Base-by-base conservation (phyloP, 2,329 filamentous ascomycete genomes). In the Claviceps fusiformis region DNA sequence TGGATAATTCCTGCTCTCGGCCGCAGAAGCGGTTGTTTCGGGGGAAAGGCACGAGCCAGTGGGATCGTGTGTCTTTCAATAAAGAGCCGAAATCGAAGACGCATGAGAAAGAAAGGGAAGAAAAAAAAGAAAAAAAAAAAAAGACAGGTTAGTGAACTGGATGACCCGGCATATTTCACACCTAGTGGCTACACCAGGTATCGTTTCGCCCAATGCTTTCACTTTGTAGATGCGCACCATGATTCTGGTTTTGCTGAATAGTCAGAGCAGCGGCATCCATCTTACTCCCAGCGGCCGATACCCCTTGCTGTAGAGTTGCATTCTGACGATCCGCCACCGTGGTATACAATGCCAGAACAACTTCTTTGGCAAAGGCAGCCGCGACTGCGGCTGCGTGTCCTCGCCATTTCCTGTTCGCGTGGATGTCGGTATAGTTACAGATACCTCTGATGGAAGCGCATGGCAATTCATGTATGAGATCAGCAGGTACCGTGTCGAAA, bases 391-490 rank as follows among this genome's bases (percentile, higher is more conserved):
- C 61, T 7, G 66, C 62, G 59, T 64, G 68, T 5, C 59, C 56
- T 48, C 67, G 66, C 66, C 64, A 69, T 1, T 53, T 35, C 8
- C 66, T 61, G 37, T 65, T 65, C 48, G 68, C 68, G 46, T 68
- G 65, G 0, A 63, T 62, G 49, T 70, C 68, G 0, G 67, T 61
- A 39, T 71, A 71, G 59, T 71, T 66, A 53, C 63, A 69, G 48
- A 71, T 68, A 0, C 68, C 68, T 6, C 66, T 61, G 45, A 71
- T 64, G 7, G 68, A 64, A 1, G 70, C 54, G 33, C 66, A 69
- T 0, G 63, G 64, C 44, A 65, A 62, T 27, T 61, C 48, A 24
- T 64, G 60, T 60, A 65, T 65, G 41, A 68, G 31, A 1, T 65
- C 65, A 3, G 64, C 65, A 10, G 65, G 65, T 31, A 67, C 65